A percentile compares a stretch with the other conserved stretches of the same genome.
Evolutionary conservation across 768 basidiomycete species (phyloP).

Genomic region (Kwoniella dendrophila): DNA sequence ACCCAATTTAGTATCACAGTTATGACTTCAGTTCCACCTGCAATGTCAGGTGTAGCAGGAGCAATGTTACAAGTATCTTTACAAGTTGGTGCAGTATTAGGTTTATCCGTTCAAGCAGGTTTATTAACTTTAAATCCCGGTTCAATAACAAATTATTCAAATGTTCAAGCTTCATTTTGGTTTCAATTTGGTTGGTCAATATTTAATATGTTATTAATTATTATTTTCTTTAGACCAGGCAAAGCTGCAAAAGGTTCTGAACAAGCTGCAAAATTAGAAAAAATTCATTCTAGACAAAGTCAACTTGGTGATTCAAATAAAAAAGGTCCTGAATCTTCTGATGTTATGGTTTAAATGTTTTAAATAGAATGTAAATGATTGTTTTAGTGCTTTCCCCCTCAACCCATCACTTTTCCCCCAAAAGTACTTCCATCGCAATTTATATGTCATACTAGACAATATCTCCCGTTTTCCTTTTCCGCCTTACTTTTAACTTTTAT

Average conservation of each 20-base stretch:
- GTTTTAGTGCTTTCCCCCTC: no score
- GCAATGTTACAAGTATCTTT: constrained; percentile 46
- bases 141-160: constrained; percentile 25
- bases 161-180: constrained; percentile 35
- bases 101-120: constrained; percentile 65
- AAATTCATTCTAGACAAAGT: no score
- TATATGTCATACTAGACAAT: no score
- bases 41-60: constrained; percentile 49
- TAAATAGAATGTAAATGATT: no score
- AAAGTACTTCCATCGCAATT: no score
- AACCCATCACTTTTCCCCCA: no score
- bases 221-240: constrained; percentile 19
- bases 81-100: constrained; percentile 42
- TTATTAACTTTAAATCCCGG: constrained; percentile 39
- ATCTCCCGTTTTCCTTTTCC: no score
- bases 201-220: constrained; percentile 20
- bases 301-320: no score
- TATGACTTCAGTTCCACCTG: constrained; percentile 50
- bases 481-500: no score
- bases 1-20: constrained; percentile 40
- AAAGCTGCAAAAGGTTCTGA: constrained; percentile 11
- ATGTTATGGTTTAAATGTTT: constrained; percentile 7
- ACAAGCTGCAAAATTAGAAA: constrained; percentile 10
- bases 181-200: constrained; percentile 39
- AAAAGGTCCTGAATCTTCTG: constrained; percentile 10